phyloP scores from a whole-genome alignment of 257 asterid genomes.

The Gardenia jasminoides region DNA sequence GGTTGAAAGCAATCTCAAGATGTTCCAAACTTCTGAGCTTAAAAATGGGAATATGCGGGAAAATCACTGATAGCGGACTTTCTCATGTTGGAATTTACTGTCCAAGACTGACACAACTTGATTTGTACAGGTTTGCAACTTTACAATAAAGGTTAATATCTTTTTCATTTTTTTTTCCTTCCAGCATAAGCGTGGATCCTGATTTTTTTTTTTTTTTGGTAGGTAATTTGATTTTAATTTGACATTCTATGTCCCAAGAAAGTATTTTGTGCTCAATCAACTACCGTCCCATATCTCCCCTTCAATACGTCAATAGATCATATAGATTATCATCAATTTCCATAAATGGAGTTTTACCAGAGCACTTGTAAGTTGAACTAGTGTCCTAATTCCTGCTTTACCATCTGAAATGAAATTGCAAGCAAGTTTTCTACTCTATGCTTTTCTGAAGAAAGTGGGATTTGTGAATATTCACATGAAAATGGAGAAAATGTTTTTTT shows the following conservation, averaged over 20 bases:
- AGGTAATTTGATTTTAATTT: neutral
- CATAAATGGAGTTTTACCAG: neutral
- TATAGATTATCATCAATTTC: neutral
- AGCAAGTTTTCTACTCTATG: neutral
- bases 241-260: neutral
- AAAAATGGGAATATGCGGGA: constrained; percentile 35
- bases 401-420: neutral
- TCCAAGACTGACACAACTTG: constrained; percentile 30
- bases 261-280: no score
- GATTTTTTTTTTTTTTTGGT: neutral
- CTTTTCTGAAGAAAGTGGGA: no score
- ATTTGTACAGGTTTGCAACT: constrained; percentile 36
- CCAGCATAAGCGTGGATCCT: neutral
- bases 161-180: no score
- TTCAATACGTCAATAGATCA: neutral
- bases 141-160: neutral
- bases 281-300: neutral
- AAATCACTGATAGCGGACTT: constrained; percentile 36
- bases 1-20: constrained; percentile 30
- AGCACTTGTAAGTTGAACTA: neutral
- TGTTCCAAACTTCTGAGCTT: constrained; percentile 22
- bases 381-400: neutral
- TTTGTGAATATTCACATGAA: no score
- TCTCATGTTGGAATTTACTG: constrained; percentile 27
- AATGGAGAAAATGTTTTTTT: no score